Base-by-base conservation (phyloP, 2,329 filamentous ascomycete species). In the Alternaria alternata region DNA sequence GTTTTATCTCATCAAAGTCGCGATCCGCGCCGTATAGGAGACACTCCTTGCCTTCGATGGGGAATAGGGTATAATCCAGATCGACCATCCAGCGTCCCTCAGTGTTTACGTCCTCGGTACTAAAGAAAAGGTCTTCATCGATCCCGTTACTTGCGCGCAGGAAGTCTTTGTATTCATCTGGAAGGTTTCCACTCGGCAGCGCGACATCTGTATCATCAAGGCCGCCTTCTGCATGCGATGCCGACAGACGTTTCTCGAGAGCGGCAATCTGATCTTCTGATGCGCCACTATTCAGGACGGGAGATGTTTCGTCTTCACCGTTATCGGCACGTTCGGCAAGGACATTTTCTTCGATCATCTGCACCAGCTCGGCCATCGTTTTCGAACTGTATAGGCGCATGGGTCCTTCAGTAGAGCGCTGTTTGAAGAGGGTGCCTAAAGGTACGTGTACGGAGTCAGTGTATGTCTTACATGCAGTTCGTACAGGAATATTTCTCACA, bases 101-200 rank as follows among this genome's bases (percentile, higher is more conserved):
- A 1, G 20, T 16, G 12, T 26, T 16, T 14, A 57, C 43, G 14
- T 16, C 32, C 4, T 61, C 48, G 5, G 32, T 26, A 5, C 42
- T 22, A 34, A 28, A 53, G 42, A 61, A 57, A 1, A 59, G 20
- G 7, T 52, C 28, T 16, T 26, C 9, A 4, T 49, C 53, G 42
- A 57, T 56, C 12, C 61, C 61, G 43, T 63, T 63, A 12, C 36
- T 52, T 9, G 32, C 36, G 7, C 28, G 54, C 12, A 62, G 51
- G 16, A 62, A 59, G 4, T 34, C 34, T 44, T 46, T 56, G 51
- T 62, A 59, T 34, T 62, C 51, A 7, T 56, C 39, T 41, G 62
- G 46, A 22, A 62, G 46, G n/a, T 32, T 24, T 24, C 16, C 46
- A 5, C 18, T 14, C 11, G 34, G 43, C 2, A 43, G 44, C 16